These are phyloP conservation scores for Camellia granthamiana DNA, from an alignment of 148 eudicot genomes.

Conservation along the genomic window DNA sequence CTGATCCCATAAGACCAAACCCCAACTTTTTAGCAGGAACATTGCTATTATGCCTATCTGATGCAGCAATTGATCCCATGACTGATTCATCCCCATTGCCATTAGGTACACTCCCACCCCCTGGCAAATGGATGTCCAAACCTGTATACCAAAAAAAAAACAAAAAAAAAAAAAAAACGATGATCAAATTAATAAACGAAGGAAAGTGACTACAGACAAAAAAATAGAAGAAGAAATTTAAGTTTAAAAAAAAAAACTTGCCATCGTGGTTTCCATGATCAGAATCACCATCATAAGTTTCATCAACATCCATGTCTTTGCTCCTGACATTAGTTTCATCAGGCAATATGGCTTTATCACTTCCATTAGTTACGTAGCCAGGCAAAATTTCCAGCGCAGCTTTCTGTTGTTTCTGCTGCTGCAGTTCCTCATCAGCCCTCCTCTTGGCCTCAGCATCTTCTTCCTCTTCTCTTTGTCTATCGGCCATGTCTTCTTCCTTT, in stretches of 20 bases:
- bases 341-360: constrained; percentile 30
- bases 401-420: constrained; percentile 45
- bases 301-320: constrained; percentile 45
- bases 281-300: constrained; percentile 34
- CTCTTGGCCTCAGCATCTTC: constrained; percentile 79
- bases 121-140: constrained; percentile 30
- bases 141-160: not conserved
- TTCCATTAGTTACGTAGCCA: constrained; percentile 44
- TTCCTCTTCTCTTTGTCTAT: constrained; percentile 77
- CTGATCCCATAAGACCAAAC: constrained; percentile 83
- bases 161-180: not conserved
- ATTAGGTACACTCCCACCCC: constrained; percentile 49
- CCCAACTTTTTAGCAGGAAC: constrained; percentile 67
- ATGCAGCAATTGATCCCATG: constrained; percentile 30
- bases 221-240: not conserved
- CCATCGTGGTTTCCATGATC: constrained; percentile 36
- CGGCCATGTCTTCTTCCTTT: constrained; percentile 83
- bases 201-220: not conserved
- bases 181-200: not conserved
- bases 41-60: constrained; percentile 47
- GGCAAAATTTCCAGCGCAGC: constrained; percentile 37
- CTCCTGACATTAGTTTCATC: constrained; percentile 33
- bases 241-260: constrained; percentile 12
- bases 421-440: constrained; percentile 59
- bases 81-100: constrained; percentile 53